Evolutionary conservation across 140 eudicot species (phyloP), one percentile per base, ranked within the genome.

Genomic region (Oenanthe javanica): DNA sequence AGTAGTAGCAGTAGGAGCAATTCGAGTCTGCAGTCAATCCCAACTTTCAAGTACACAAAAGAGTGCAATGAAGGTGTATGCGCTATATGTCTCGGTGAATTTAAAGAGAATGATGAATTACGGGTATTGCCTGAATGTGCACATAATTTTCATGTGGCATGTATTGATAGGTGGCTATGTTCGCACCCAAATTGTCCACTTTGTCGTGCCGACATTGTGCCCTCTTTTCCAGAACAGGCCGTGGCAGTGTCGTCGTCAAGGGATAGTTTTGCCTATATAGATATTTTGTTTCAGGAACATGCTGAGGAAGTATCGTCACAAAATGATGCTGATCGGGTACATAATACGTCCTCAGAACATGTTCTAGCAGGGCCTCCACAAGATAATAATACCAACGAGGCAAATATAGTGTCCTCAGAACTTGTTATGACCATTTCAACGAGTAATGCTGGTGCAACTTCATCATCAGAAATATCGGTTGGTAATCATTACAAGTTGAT

Each of bases 121-220:
- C 83, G 89, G 27, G 83, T 89, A 50, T 77, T 92, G 87, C 89
- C 90, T 8, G 87, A 82, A 80, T 92, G 97, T 11, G 84, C 88
- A 2, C 97, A 92, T 81, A 38, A 79, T 13, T 92, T 89, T 63
- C 97, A 89, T 42, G 88, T 84, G 40, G 21, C 89, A 23, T 89
- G 97, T 72, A 90, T 92, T 7, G 91, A 92, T 81, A 87, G 77
- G 87, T 92, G 97, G 97, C 81, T 92, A 11, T 78, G 80, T 69
- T 84, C 88, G 59, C 93, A 85, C 36, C 81, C 83, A 6, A 89
- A 67, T 71, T 89, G 97, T 38, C 97, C 94, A 0, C 88, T 92
- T 76, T 92, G 97, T 80, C 87, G 97, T 3, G 87, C 92, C 6
- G 80, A 59, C 45, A 79, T 87, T 21, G 50, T 77, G 52, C 86